Conservation (phyloP, 176 grass and related monocot species). For the Oryza glumipatula region DNA sequence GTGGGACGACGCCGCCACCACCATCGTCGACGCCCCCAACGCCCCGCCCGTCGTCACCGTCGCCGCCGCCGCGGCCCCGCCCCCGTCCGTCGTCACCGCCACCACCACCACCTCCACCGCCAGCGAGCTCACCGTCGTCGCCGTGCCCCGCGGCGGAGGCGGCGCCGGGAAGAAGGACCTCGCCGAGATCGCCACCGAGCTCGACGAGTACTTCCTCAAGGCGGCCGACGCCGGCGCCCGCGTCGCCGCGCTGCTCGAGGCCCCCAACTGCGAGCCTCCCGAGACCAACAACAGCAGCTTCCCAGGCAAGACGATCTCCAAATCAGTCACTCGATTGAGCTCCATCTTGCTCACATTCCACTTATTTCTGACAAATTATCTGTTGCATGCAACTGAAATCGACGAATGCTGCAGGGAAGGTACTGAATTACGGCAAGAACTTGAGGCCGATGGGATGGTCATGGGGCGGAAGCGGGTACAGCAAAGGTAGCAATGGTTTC, state of each 20-base stretch:
- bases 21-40: slow-evolving; percentile 38
- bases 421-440: slow-evolving; percentile 81
- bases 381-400: background rate
- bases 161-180: slow-evolving; percentile 72
- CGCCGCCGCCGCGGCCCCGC: slow-evolving; percentile 41
- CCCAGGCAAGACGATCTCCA: slow-evolving; percentile 36
- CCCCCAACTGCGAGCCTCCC: slow-evolving; percentile 70
- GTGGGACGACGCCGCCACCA: slow-evolving; percentile 72
- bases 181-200: slow-evolving; percentile 86
- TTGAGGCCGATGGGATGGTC: slow-evolving; percentile 73
- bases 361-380: background rate
- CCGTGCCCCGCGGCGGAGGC: slow-evolving; percentile 50
- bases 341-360: slow-evolving; percentile 31
- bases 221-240: slow-evolving; percentile 75
- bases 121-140: slow-evolving; percentile 82
- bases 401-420: slow-evolving; percentile 55
- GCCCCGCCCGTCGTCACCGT: slow-evolving; percentile 36
- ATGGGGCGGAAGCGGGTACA: slow-evolving; percentile 43
- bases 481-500: slow-evolving; percentile 50
- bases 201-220: slow-evolving; percentile 99
- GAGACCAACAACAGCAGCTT: slow-evolving; percentile 43
- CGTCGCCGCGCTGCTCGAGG: slow-evolving; percentile 80
- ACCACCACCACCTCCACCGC: slow-evolving; percentile 64
- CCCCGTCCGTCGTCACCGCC: slow-evolving; percentile 65
- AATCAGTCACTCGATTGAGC: background rate